phyloP scores from a whole-genome alignment of 305 asterid species.

The Fraxinus sp. region DNA sequence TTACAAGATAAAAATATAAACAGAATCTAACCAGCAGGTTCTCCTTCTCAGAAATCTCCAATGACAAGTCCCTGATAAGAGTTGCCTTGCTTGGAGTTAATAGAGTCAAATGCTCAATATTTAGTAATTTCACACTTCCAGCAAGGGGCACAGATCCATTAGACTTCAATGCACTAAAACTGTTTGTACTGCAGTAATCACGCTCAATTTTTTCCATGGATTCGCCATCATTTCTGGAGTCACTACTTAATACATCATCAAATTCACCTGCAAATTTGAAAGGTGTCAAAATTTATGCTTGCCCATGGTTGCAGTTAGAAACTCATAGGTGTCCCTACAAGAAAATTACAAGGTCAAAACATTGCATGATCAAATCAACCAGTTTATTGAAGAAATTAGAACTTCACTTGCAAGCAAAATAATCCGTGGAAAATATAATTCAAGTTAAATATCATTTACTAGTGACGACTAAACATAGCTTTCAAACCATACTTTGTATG shows the following conservation, averaged over 20 bases:
- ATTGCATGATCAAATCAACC: background rate
- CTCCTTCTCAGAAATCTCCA: slow-evolving; percentile 64
- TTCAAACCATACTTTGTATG: background rate
- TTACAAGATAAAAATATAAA: slow-evolving; percentile 24
- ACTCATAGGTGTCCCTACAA: slow-evolving; percentile 14
- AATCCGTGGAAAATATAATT: background rate
- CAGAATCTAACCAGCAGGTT: slow-evolving; percentile 68
- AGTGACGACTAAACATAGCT: background rate
- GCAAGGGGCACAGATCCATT: slow-evolving; percentile 55
- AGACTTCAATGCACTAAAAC: slow-evolving; percentile 28
- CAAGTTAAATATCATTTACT: background rate
- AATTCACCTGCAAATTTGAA: slow-evolving; percentile 70
- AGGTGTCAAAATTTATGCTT: slow-evolving; percentile 10
- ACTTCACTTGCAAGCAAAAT: background rate
- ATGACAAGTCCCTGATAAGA: slow-evolving; percentile 70
- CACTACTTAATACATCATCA: slow-evolving; percentile 73
- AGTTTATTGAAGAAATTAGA: background rate
- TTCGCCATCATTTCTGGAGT: slow-evolving; percentile 28
- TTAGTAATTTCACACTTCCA: slow-evolving; percentile 43
- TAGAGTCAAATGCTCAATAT: slow-evolving; percentile 63
- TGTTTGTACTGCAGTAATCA: slow-evolving; percentile 34
- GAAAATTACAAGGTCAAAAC: background rate
- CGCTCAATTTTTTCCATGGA: slow-evolving; percentile 53
- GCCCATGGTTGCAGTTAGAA: background rate
- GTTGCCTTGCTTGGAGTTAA: slow-evolving; percentile 69